phyloP scores from a whole-genome alignment of 441 rosid species.

The Daphne laureola region DNA sequence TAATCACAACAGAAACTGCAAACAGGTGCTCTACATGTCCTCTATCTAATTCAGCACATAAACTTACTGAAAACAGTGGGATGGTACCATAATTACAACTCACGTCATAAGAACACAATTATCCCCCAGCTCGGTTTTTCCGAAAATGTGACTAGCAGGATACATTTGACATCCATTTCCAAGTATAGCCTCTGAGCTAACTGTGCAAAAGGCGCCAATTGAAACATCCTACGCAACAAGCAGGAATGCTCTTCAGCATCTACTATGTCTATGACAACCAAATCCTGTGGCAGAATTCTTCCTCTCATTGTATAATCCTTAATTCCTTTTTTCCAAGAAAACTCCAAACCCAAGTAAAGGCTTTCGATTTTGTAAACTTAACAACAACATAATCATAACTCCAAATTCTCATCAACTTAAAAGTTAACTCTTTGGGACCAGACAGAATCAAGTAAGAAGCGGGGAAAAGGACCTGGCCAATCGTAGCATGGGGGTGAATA shows the following conservation, averaged over 20 bases:
- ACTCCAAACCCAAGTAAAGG: neutral
- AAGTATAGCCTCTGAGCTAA: slow-evolving; percentile 67
- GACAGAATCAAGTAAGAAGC: neutral
- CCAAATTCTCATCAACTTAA: neutral
- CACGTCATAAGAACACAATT: slow-evolving; percentile 77
- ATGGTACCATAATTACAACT: slow-evolving; percentile 14
- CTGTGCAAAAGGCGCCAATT: slow-evolving; percentile 75
- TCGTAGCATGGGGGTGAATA: slow-evolving; percentile 69
- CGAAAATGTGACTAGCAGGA: slow-evolving; percentile 78
- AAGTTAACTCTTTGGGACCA: neutral
- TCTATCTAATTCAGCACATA: neutral
- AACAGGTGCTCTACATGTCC: no score
- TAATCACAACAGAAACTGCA: slow-evolving; percentile 7
- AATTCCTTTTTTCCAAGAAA: neutral
- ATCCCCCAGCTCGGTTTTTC: slow-evolving; percentile 65
- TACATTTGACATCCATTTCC: slow-evolving; percentile 66
- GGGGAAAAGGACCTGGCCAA: slow-evolving; percentile 48
- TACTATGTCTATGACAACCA: neutral
- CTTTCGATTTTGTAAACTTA: no score
- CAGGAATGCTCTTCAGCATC: neutral
- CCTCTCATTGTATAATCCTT: neutral
- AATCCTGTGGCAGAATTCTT: neutral
- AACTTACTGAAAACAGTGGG: neutral
- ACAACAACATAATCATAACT: neutral
- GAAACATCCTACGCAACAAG: slow-evolving; percentile 50